Conservation (phyloP, 2,329 filamentous ascomycete genomes). For the Aureobasidium pullulans region DNA sequence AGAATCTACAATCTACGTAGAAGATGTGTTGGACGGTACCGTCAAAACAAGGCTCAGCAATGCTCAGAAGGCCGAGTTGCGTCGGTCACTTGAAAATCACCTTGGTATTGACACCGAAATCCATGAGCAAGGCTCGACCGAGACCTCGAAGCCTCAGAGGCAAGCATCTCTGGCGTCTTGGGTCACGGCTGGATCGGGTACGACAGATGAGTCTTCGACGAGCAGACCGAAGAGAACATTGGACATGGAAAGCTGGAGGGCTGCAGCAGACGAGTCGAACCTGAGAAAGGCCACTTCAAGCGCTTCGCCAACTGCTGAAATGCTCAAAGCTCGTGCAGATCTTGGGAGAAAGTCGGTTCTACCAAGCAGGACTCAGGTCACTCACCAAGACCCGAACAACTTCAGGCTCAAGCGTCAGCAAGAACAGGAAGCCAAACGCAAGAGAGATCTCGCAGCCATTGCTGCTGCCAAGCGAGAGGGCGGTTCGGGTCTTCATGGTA, state of each 20-base stretch:
- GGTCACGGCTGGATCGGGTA: slow-evolving; percentile 26
- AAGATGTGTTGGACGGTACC: slow-evolving; percentile 56
- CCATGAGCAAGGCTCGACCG: slow-evolving; percentile 17
- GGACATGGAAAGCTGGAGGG: slow-evolving; percentile 28
- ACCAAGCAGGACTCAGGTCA: slow-evolving; percentile 24
- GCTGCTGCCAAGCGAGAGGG: slow-evolving; percentile 63
- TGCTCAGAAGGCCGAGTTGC: slow-evolving; percentile 77
- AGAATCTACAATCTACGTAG: slow-evolving; percentile 53
- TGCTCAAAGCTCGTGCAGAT: slow-evolving; percentile 16
- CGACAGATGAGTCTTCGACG: slow-evolving; percentile 18
- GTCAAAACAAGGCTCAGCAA: slow-evolving; percentile 72
- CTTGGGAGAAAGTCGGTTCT: slow-evolving; percentile 24
- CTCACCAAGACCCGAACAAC: slow-evolving; percentile 39
- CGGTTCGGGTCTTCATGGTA: slow-evolving; percentile 67
- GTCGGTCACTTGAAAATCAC: slow-evolving; percentile 51
- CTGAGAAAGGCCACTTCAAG: slow-evolving; percentile 26
- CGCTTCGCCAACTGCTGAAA: slow-evolving; percentile 23
- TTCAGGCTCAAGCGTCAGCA: slow-evolving; percentile 68
- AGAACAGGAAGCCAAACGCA: slow-evolving; percentile 67
- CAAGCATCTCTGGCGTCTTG: slow-evolving; percentile 35
- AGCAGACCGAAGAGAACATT: slow-evolving; percentile 21
- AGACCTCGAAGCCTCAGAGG: slow-evolving; percentile 27
- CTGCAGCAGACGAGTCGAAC: slow-evolving; percentile 25
- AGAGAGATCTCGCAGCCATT: slow-evolving; percentile 63
- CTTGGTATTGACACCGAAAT: slow-evolving; percentile 28